Percentiles rank a stretch among this genome's conserved stretches.
Conservation (phyloP, 192 early-diverging fungal species). For the Pilaira anomala region DNA sequence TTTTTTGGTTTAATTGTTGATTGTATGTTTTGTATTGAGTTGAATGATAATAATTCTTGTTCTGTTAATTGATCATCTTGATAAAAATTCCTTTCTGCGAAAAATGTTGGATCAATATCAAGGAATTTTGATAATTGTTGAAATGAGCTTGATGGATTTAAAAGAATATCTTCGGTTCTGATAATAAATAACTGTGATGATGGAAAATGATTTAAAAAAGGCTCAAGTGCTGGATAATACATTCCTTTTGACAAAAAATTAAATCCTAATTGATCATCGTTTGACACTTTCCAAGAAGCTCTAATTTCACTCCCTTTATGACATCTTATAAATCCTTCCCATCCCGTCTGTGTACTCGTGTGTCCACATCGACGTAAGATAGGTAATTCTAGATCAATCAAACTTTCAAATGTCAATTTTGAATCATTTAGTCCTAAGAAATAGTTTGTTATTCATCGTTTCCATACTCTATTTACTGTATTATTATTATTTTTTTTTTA, state of each 20-base stretch:
- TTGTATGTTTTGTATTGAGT: not conserved
- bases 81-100: slow-evolving; percentile 5
- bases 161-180: slow-evolving; percentile 31
- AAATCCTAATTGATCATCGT: slow-evolving; percentile 11
- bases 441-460: not conserved
- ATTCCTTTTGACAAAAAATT: slow-evolving; percentile 33
- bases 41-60: not conserved
- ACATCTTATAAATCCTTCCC: slow-evolving; percentile 34
- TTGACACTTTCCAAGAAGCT: slow-evolving; percentile 11
- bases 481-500: not conserved
- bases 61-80: not conserved
- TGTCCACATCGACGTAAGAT: slow-evolving; percentile 33
- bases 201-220: slow-evolving; percentile 30
- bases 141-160: slow-evolving; percentile 22
- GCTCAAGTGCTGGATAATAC: slow-evolving; percentile 32
- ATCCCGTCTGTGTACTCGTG: slow-evolving; percentile 31
- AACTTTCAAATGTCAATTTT: slow-evolving; percentile 26
- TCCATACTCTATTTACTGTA: not conserved
- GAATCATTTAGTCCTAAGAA: slow-evolving; percentile 3
- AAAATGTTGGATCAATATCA: slow-evolving; percentile 28
- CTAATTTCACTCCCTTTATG: slow-evolving; percentile 36
- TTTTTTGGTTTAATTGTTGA: not conserved
- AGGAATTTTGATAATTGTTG: slow-evolving; percentile 28
- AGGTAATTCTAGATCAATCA: slow-evolving; percentile 32
- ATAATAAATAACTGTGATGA: slow-evolving; percentile 29